Evolutionary conservation across 1,284 basidiomycete species (phyloP), one percentile per base, ranked within the genome.

Genomic region (Malassezia vespertilionis): DNA sequence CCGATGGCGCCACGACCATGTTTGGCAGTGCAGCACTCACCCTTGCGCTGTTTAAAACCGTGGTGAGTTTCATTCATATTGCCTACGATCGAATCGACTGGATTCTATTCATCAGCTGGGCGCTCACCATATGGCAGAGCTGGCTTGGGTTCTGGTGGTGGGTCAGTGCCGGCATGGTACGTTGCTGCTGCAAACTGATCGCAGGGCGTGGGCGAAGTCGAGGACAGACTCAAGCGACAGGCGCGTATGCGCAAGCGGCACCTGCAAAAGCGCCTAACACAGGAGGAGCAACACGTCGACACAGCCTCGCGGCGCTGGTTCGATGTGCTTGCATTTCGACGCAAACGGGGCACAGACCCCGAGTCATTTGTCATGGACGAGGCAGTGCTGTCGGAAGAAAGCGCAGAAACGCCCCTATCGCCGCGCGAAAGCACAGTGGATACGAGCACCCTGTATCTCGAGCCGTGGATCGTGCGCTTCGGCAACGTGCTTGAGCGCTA

Each of bases 1-100:
- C 83, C 0, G 72, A 73, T 26, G 91, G 91, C 11, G 91, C 91
- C 6, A 97, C 91, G 0, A 89, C 89, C 0, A 83, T 83, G 0
- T 99, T 97, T 65, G 91, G 91, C 17, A 78, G 77, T 8, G 59
- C 60, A 7, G 56, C 62, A 3, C 49, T 65, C 11, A 53, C 58
- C 8, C 58, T 70, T 6, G 64, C 68, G 2, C 26, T 65, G 24
- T 50, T 57, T 53, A 69, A 67, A 46, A 65, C 64, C 14, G 56
- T 56, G 28, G 61, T 69, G 46, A 64, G 58, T 54, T 70, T 67
- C 51, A 56, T 62, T 12, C 61, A 66, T 44, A 65, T 70, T 45
- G 58, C 52, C 31, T 69, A 60, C 43, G 64, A 69, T 27, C 60
- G 61, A 15, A 46, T 67, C n/a, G 65, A 65, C 58, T 70, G 68